phyloP scores from a whole-genome alignment of 192 early-diverging fungal species.

The Phycomyces nitens region DNA sequence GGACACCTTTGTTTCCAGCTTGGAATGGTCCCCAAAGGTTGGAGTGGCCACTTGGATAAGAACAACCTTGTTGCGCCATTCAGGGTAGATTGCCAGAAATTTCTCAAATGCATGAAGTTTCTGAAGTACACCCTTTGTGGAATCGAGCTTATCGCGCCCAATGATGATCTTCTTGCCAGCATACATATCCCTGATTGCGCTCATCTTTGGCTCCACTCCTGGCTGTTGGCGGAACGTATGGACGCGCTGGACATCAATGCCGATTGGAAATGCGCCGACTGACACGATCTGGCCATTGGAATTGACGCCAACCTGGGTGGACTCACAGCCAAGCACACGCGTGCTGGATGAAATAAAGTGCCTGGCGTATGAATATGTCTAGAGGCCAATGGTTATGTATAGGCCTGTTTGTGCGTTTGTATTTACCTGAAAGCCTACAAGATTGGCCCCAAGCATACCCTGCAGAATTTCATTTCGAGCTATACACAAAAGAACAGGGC shows the following conservation, averaged over 20 bases:
- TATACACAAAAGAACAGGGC: slow-evolving; percentile 14
- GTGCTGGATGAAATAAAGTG: slow-evolving; percentile 95
- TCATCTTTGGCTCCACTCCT: slow-evolving; percentile 74
- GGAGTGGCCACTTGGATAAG: slow-evolving; percentile 95
- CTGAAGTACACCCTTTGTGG: slow-evolving; percentile 91
- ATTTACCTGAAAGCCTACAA: slow-evolving; percentile 87
- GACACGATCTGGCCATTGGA: slow-evolving; percentile 74
- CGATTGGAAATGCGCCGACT: slow-evolving; percentile 94
- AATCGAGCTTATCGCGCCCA: slow-evolving; percentile 92
- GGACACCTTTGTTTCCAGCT: slow-evolving; percentile 79
- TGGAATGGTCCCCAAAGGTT: slow-evolving; percentile 63
- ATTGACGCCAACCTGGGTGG: slow-evolving; percentile 87
- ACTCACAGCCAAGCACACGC: slow-evolving; percentile 90
- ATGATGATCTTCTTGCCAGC: slow-evolving; percentile 91
- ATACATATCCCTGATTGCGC: slow-evolving; percentile 78
- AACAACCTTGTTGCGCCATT: slow-evolving; percentile 89
- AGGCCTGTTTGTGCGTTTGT: neutral
- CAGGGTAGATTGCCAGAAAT: slow-evolving; percentile 84
- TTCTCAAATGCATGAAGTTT: slow-evolving; percentile 92
- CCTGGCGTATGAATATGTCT: slow-evolving; percentile 89
- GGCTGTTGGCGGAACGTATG: slow-evolving; percentile 60
- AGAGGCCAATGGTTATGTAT: neutral
- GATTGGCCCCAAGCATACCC: slow-evolving; percentile 87
- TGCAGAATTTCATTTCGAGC: slow-evolving; percentile 77
- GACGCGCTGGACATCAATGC: slow-evolving; percentile 84